Percentiles rank a stretch among this genome's conserved stretches.
phyloP scores from a whole-genome alignment of 2,329 filamentous ascomycete genomes.

The Acephala macrosclerotiorum region DNA sequence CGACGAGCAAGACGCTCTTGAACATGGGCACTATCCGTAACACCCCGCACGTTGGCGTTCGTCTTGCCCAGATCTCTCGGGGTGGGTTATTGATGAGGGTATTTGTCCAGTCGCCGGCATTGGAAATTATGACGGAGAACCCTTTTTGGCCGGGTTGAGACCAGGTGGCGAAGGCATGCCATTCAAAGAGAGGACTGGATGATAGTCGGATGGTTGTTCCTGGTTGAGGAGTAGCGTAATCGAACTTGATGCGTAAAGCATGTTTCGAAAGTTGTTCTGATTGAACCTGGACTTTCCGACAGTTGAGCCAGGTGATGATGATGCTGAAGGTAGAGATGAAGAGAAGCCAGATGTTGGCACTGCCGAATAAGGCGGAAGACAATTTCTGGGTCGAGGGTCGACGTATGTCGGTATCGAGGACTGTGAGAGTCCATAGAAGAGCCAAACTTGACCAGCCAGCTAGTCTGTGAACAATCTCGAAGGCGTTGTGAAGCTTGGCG shows the following conservation, averaged over 20 bases:
- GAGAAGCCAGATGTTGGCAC: slow-evolving; percentile 72
- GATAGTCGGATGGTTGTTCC: slow-evolving; percentile 66
- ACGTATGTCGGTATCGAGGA: slow-evolving; percentile 58
- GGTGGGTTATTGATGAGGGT: slow-evolving; percentile 68
- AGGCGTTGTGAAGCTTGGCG: slow-evolving; percentile 68
- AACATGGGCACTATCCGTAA: slow-evolving; percentile 73
- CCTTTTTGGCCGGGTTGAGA: slow-evolving; percentile 62
- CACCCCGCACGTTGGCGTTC: slow-evolving; percentile 71
- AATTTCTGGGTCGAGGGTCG: slow-evolving; percentile 41
- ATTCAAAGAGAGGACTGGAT: slow-evolving; percentile 69
- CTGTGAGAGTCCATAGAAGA: slow-evolving; percentile 69
- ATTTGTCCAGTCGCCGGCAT: slow-evolving; percentile 78
- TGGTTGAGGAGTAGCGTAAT: slow-evolving; percentile 65
- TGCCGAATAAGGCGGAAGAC: slow-evolving; percentile 48
- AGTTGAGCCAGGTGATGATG: slow-evolving; percentile 74
- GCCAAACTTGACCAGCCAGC: slow-evolving; percentile 71
- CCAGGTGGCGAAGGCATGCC: slow-evolving; percentile 80
- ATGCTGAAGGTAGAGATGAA: slow-evolving; percentile 68
- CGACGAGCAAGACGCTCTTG: slow-evolving; percentile 68
- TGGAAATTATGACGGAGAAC: slow-evolving; percentile 74
- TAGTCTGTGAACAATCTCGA: slow-evolving; percentile 76
- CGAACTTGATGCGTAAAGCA: slow-evolving; percentile 74
- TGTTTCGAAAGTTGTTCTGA: slow-evolving; percentile 74
- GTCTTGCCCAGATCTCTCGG: slow-evolving; percentile 70
- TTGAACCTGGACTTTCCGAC: slow-evolving; percentile 72